phyloP scores from a whole-genome alignment of 495 filamentous ascomycete species.

The Penicillium atrosanguineum region DNA sequence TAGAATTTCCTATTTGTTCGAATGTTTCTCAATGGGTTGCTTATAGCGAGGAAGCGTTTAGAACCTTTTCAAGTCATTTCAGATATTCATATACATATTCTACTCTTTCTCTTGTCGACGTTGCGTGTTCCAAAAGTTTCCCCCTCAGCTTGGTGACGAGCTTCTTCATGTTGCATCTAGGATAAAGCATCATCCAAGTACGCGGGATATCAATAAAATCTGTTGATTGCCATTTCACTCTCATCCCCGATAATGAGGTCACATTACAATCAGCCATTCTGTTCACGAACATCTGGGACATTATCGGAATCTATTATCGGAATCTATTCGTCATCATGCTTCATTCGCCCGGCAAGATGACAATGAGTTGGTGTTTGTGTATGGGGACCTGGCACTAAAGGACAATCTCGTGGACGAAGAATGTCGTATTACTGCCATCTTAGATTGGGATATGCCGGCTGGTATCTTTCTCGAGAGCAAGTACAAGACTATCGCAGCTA shows the following conservation, averaged over 20 bases:
- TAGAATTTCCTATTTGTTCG: not conserved
- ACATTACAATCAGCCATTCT: no score
- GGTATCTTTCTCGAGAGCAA: no score
- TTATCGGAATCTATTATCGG: no score
- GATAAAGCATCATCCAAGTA: constrained; percentile 50
- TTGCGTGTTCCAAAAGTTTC: not conserved
- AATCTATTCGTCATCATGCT: no score
- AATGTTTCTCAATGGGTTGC: not conserved
- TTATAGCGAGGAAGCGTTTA: not conserved
- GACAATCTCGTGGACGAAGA: no score
- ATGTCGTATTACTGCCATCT: no score
- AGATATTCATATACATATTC: not conserved
- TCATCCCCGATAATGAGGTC: not conserved
- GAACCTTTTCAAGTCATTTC: not conserved
- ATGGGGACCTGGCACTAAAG: no score
- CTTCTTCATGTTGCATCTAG: constrained; percentile 56
- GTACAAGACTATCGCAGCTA: no score
- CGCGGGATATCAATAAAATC: constrained; percentile 50
- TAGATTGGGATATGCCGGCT: no score
- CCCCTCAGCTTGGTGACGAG: constrained; percentile 38
- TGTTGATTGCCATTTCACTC: not conserved
- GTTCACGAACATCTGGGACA: no score
- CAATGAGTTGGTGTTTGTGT: no score
- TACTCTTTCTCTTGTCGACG: not conserved
- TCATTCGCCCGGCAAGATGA: no score